Conservation (phyloP, 192 early-diverging fungal species). For the Anaeromyces robustus region DNA sequence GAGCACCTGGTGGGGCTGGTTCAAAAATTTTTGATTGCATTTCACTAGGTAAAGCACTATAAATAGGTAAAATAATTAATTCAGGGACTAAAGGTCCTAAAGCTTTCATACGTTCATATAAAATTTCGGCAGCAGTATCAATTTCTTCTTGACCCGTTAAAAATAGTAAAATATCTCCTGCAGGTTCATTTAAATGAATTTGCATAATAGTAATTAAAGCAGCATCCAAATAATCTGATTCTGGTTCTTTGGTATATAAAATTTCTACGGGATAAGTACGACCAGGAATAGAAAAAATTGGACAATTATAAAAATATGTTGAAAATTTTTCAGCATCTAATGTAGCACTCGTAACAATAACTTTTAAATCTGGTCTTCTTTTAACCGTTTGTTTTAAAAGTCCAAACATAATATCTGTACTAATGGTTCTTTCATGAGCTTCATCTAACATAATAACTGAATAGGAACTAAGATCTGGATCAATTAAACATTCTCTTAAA, state of each 20-base stretch:
- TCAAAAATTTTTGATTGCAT: conserved; percentile 94
- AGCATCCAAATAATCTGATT: conserved; percentile 83
- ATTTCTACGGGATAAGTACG: conserved; percentile 89
- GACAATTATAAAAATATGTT: conserved; percentile 75
- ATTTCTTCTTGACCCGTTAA: conserved; percentile 99
- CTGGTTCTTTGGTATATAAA: conserved; percentile 86
- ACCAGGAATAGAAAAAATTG: conserved; percentile 93
- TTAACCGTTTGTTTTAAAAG: conserved; percentile 70
- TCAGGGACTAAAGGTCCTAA: conserved; percentile 8
- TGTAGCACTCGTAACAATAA: conserved; percentile 90
- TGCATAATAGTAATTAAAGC: conserved; percentile 91
- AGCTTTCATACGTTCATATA: conserved; percentile 45
- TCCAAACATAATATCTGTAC: conserved; percentile 91
- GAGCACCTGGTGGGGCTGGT: conserved; percentile 55
- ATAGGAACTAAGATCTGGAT: conserved; percentile 67
- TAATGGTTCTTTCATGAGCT: conserved; percentile 93
- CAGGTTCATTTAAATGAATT: conserved; percentile 84
- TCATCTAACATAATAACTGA: conserved; percentile 93
- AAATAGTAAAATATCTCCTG: conserved; percentile 88
- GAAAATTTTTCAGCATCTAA: conserved; percentile 89
- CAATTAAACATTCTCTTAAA: conserved; percentile 78
- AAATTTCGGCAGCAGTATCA: conserved; percentile 54
- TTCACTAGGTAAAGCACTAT: conserved; percentile 84
- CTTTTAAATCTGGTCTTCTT: conserved; percentile 70
- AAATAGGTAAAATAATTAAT: conserved; percentile 81